Evolutionary conservation across 805 yeast species (phyloP).

Genomic region (Kuraishia ogatae): DNA sequence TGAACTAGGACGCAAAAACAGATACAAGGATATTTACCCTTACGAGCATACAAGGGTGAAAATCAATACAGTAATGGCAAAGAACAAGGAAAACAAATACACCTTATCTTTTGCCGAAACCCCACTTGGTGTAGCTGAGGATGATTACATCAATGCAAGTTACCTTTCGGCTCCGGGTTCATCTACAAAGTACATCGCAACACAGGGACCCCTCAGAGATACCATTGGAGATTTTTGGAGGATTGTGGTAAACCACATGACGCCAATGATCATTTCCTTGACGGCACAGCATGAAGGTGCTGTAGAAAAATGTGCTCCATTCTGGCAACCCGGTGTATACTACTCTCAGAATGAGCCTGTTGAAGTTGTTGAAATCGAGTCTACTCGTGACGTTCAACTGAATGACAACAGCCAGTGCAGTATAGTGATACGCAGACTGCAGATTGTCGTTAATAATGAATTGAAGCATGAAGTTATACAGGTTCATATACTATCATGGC

Average conservation of each 20-base stretch:
- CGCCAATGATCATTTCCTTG: constrained; percentile 63
- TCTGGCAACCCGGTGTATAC: constrained; percentile 63
- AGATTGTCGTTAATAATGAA: constrained; percentile 23
- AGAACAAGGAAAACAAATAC: constrained; percentile 8
- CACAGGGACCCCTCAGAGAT: constrained; percentile 77
- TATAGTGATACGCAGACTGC: constrained; percentile 33
- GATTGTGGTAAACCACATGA: constrained; percentile 53
- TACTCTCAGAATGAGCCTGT: constrained; percentile 17
- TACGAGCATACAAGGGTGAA: constrained; percentile 80
- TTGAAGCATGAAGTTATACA: constrained; percentile 47
- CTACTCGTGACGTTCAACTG: constrained; percentile 17
- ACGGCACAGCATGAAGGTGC: constrained; percentile 73
- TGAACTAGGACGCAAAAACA: constrained; percentile 71
- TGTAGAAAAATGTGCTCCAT: constrained; percentile 73
- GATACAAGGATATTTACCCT: constrained; percentile 85
- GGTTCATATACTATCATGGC: constrained; percentile 75
- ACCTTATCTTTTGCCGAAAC: constrained; percentile 4
- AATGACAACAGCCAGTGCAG: constrained; percentile 12
- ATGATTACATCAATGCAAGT: constrained; percentile 84
- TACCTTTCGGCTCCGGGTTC: constrained; percentile 40
- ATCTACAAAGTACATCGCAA: constrained; percentile 55
- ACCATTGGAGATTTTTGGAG: constrained; percentile 85
- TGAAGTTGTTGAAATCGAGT: constrained; percentile 15
- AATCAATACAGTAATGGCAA: constrained; percentile 20
- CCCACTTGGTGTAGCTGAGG: constrained; percentile 6